These are phyloP conservation scores for Diaporthe citri DNA, from an alignment of 2,329 filamentous ascomycete genomes.

Conservation along the genomic window DNA sequence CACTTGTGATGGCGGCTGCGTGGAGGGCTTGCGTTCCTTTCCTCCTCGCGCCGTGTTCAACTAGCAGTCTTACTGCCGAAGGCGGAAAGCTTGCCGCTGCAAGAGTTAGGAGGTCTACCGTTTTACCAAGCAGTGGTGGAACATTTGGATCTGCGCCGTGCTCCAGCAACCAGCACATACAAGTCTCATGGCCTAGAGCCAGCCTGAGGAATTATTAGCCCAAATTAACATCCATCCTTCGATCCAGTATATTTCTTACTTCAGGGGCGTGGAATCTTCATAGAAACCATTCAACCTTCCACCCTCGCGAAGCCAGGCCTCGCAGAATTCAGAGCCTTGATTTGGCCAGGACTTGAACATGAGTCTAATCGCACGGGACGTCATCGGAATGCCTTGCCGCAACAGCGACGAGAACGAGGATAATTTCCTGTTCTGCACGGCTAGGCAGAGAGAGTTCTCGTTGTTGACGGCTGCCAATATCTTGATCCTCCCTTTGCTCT, in stretches of 20 bases:
- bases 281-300: not conserved
- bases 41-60: not conserved
- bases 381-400: not conserved
- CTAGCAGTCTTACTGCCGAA: not conserved
- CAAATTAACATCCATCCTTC: not conserved
- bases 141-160: slow-evolving; percentile 10
- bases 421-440: not conserved
- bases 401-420: not conserved
- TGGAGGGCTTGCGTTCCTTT: slow-evolving; percentile 2
- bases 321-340: not conserved
- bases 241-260: not conserved
- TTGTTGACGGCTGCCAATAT: not conserved
- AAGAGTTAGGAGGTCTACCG: not conserved
- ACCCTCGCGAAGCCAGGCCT: not conserved
- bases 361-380: not conserved
- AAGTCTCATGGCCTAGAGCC: not conserved
- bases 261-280: not conserved
- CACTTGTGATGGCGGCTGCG: slow-evolving; percentile 7
- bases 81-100: not conserved
- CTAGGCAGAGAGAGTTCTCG: not conserved
- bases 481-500: not conserved
- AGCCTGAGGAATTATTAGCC: not conserved
- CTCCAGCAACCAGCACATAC: not conserved
- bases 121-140: not conserved
- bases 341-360: not conserved